Percentiles rank a stretch among this genome's conserved stretches.
These are phyloP conservation scores for Echinochloa phyllopogon DNA, from an alignment of 176 grass and related monocot species.

Conservation along the genomic window DNA sequence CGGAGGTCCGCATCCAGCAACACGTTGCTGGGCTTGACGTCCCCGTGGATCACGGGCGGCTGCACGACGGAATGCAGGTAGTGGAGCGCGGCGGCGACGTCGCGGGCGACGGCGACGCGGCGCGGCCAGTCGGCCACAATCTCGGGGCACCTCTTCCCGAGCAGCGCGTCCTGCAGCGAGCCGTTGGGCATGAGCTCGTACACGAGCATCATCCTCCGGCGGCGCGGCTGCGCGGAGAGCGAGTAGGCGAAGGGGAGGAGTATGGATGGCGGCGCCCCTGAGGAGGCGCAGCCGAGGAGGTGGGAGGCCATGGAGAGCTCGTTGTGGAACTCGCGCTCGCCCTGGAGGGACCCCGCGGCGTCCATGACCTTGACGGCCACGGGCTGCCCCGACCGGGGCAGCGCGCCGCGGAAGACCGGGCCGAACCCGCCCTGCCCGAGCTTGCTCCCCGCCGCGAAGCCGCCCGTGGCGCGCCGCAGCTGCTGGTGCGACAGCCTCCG, in stretches of 20 bases:
- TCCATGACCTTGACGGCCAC: constrained; percentile 93
- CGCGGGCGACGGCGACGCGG: constrained; percentile 70
- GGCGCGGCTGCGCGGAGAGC: constrained; percentile 50
- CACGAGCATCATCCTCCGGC: constrained; percentile 74
- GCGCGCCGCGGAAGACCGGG: constrained; percentile 78
- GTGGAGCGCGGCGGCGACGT: constrained; percentile 78
- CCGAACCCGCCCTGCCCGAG: constrained; percentile 96
- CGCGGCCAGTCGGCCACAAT: constrained; percentile 66
- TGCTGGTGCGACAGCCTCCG: constrained; percentile 70
- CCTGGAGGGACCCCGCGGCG: constrained; percentile 79
- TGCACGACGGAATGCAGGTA: constrained; percentile 80
- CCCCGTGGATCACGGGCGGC: constrained; percentile 88
- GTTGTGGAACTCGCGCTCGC: constrained; percentile 97
- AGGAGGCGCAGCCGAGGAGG: constrained; percentile 44
- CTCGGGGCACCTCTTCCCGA: constrained; percentile 71
- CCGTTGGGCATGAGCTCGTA: constrained; percentile 99
- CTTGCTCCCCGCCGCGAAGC: constrained; percentile 69
- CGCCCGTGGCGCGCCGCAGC: constrained; percentile 82
- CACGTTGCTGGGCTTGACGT: constrained; percentile 97
- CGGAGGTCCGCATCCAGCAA: constrained; percentile 72
- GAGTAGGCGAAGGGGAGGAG: constrained; percentile 78
- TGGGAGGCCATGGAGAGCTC: constrained; percentile 85
- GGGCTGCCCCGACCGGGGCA: constrained; percentile 58
- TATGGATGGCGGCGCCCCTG: constrained; percentile 40
- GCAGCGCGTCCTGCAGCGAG: constrained; percentile 89